Evolutionary conservation across 305 asterid genomes (phyloP), one percentile per base, ranked within the genome.

Genomic region (Lippia alba): DNA sequence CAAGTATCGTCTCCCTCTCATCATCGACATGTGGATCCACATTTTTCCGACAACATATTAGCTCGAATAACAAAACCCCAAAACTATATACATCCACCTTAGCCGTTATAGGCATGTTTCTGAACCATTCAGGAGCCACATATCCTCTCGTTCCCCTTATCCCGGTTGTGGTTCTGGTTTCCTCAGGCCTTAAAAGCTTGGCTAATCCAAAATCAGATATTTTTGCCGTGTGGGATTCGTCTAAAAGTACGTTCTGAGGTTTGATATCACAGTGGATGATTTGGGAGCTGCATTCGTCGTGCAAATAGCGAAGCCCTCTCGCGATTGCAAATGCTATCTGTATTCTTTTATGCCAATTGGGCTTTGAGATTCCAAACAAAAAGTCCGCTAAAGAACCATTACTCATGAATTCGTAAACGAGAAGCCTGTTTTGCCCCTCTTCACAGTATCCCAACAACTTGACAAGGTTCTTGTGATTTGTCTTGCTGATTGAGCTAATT

Each of bases 251-350:
- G 36, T 81, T 81, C 0, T 74, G 80, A 50, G 83, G 85, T 64
- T 81, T 78, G 8, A 78, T 78, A 61, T 78, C 83, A 19, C 83
- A 80, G 71, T 81, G 85, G 58, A 81, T 81, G 72, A 81, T 81
- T 8, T 75, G 80, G 6, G 61, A 36, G 56, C 56, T 76, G 9
- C 77, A 76, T 64, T 78, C 85, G 45, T 81, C 78, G 14, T 78
- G 82, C 71, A 80, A 30, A 54, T 80, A 80, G 48, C 73, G 66
- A 18, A 80, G 70, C 32, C 73, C 85, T 61, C 82, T 70, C 1
- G 82, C 85, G 12, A 39, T 69, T 8, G 50, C 78, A 12, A 62
- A 57, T 10, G 72, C 79, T 6, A 81, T 78, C 19, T 78, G 73
- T 17, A 72, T 15, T 58, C 81, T 72, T 56, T 8, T 61, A 8